These are phyloP conservation scores for Geotrichum histeridarum DNA, from an alignment of 1,139 yeast genomes.

Conservation along the genomic window DNA sequence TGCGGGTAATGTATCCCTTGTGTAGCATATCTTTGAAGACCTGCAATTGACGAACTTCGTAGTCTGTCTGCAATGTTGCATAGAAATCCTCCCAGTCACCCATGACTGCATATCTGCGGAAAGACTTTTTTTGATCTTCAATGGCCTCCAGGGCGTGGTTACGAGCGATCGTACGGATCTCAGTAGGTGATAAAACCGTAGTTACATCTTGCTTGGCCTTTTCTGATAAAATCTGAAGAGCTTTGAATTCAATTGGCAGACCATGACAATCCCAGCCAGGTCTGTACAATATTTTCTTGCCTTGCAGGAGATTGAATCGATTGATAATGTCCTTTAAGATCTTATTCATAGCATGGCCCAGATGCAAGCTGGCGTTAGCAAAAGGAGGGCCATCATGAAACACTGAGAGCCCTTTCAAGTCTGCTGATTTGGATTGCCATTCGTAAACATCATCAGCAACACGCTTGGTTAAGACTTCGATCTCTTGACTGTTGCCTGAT, in stretches of 20 bases:
- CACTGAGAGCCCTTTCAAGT: conserved; percentile 44
- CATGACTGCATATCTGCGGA: conserved; percentile 69
- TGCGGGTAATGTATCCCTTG: conserved; percentile 68
- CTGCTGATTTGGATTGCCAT: conserved; percentile 38
- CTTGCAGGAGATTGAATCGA: conserved; percentile 60
- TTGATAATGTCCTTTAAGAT: conserved; percentile 79
- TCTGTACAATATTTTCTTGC: conserved; percentile 58
- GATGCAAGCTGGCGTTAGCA: conserved; percentile 89
- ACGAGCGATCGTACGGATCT: conserved; percentile 60
- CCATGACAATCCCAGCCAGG: conserved; percentile 99
- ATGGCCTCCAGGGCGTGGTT: conserved; percentile 65
- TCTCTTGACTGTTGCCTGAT: conserved; percentile 36
- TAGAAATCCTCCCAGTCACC: conserved; percentile 74
- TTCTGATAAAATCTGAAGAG: conserved; percentile 39
- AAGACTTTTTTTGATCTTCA: conserved; percentile 56
- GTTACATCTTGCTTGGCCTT: conserved; percentile 34
- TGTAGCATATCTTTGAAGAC: conserved; percentile 64
- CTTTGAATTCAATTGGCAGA: conserved; percentile 87
- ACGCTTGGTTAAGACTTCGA: conserved; percentile 33
- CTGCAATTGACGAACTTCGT: conserved; percentile 67
- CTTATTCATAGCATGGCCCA: conserved; percentile 92
- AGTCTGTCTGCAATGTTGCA: conserved; percentile 62
- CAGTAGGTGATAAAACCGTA: conserved; percentile 42
- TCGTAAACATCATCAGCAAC: conserved; percentile 41
- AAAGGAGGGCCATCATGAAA: conserved; percentile 98